Base-by-base conservation (phyloP, 371 early-diverging fungal species). In the Basidiobolus meristosporus region DNA sequence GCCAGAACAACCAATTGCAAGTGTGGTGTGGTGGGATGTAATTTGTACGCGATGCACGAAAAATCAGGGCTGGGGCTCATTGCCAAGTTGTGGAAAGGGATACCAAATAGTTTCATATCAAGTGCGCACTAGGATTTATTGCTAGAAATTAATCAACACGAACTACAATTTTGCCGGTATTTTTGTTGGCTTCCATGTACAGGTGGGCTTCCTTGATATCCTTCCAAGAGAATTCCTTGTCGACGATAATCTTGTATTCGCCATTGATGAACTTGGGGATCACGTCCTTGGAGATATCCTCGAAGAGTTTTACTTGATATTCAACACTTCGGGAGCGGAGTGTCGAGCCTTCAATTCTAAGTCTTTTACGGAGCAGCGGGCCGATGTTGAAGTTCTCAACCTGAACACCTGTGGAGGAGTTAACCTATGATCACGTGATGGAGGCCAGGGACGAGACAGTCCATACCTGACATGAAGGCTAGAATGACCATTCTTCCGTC, bases 401-500 rank as follows among this genome's bases (percentile, higher is more conserved):
- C 0, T 56, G 42, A 21, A 50, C 22, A 14, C 72, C 67, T 58
- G 36, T 12, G 0, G 11, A n/a, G 19, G 14, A 11, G 28, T 23
- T 35, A 38, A 3, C 14, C 20, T 29, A 18, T 15, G 19, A 31
- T 20, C 11, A 20, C 14, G 17, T 21, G 34, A 4, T 26, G 4
- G 14, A 7, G 5, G 15, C 17, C 3, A 12, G 30, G 30, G 16
- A 31, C 32, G 17, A 34, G 9, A 33, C 7, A 31, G 33, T 47
- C n/a, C n/a, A n/a, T n/a, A 55, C 76, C 71, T 40, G 70, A 68
- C 57, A 79, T 50, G 21, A 62, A 60, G 2, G 72, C 77, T 17
- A 80, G 60, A 37, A 82, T 60, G 20, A 75, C 73, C 70, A 80
- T 70, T 32, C 71, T 68, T 4, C 81, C 82, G 53, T 82, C 86